Evolutionary conservation across 345 rosid genomes (phyloP).

Genomic region (Boechera retrofracta): DNA sequence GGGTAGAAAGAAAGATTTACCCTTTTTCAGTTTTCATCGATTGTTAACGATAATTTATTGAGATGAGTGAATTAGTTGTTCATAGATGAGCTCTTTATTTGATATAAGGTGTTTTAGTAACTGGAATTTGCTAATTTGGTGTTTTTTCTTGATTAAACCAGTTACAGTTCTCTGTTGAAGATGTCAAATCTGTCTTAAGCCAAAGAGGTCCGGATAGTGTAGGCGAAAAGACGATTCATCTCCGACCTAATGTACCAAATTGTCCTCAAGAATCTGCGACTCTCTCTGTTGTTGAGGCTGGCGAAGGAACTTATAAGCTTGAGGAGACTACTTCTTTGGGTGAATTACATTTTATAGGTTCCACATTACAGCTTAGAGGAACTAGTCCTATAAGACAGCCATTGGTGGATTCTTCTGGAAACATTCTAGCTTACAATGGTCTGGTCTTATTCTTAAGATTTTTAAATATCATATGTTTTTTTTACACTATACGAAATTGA

Average conservation of each 20-base stretch:
- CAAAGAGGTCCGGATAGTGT: conserved; percentile 85
- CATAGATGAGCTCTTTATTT: not conserved
- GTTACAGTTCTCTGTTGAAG: conserved; percentile 58
- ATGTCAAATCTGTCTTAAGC: conserved; percentile 57
- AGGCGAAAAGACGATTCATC: conserved; percentile 56
- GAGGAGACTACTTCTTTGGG: conserved; percentile 38
- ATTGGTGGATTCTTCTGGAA: conserved; percentile 59
- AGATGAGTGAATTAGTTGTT: conserved; percentile 7
- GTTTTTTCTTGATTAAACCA: conserved; percentile 32
- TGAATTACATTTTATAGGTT: conserved; percentile 67
- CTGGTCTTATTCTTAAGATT: conserved; percentile 5
- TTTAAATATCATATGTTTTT: not conserved
- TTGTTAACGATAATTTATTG: not conserved
- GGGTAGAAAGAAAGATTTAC: conserved; percentile 4
- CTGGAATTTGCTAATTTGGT: not conserved
- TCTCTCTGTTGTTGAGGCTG: conserved; percentile 44
- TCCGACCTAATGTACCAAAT: conserved; percentile 37
- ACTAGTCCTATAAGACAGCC: conserved; percentile 62
- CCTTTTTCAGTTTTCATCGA: conserved; percentile 2
- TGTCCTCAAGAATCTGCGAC: conserved; percentile 28
- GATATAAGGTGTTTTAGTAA: not conserved
- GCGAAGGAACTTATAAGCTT: conserved; percentile 31
- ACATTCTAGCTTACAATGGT: conserved; percentile 82
- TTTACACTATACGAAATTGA: not conserved
- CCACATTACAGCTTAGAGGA: conserved; percentile 88